Conservation (phyloP, 768 basidiomycete genomes). For the Mycena albidolilacea region DNA sequence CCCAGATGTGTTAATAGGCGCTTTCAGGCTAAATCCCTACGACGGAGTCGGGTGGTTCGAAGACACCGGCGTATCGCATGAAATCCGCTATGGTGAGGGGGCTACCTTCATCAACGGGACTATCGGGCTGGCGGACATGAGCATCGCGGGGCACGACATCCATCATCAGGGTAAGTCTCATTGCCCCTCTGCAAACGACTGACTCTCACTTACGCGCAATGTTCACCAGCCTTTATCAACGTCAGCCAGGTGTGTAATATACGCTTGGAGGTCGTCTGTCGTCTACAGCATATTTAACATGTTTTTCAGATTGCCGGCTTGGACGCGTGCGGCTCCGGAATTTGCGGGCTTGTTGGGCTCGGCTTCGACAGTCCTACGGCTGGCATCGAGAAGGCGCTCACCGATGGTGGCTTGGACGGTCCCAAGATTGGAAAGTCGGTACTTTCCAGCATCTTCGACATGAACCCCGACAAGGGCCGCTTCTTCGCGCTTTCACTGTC, state of each 20-base stretch:
- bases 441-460: constrained; percentile 27
- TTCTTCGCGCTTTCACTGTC: constrained; percentile 33
- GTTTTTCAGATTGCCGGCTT: neutral
- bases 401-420: constrained; percentile 15
- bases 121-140: constrained; percentile 10
- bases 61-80: constrained; percentile 1
- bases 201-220: neutral
- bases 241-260: constrained; percentile 7
- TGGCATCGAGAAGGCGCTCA: neutral
- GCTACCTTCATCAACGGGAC: constrained; percentile 26
- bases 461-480: constrained; percentile 15
- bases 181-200: neutral
- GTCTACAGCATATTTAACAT: neutral
- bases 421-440: constrained; percentile 19
- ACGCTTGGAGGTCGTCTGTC: neutral
- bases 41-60: constrained; percentile 5
- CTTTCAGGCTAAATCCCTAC: constrained; percentile 15
- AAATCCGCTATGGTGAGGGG: constrained; percentile 5
- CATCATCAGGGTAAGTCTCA: constrained; percentile 21
- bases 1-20: neutral
- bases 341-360: constrained; percentile 29
- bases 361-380: constrained; percentile 21
- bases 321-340: neutral
- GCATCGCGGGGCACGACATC: constrained; percentile 22
- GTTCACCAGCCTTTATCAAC: constrained; percentile 29